These are phyloP conservation scores for Phtheirospermum japonicum DNA, from an alignment of 257 asterid genomes.

Conservation along the genomic window DNA sequence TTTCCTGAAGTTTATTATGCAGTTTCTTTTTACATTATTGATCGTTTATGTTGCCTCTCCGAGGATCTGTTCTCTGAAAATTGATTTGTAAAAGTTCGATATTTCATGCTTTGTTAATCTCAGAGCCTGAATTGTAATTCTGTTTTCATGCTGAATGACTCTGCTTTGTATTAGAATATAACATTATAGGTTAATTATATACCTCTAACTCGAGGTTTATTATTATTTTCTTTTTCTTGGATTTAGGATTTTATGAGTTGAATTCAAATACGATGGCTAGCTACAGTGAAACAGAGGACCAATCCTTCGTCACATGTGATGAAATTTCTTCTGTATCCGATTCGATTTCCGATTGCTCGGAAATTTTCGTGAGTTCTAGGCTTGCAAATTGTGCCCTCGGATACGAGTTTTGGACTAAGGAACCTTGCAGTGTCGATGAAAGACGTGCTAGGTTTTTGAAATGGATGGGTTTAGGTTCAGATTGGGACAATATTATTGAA, in stretches of 20 bases:
- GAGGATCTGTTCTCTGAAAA: conserved; percentile 3
- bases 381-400: conserved; percentile 40
- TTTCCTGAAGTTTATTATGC: not conserved
- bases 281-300: conserved; percentile 44
- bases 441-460: conserved; percentile 61
- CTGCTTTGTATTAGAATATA: not conserved
- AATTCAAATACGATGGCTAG: conserved; percentile 41
- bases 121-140: too few species aligned
- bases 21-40: not conserved
- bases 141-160: not conserved
- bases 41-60: conserved; percentile 11
- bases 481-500: conserved; percentile 23
- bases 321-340: conserved; percentile 47
- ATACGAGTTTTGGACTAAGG: conserved; percentile 68
- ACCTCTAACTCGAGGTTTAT: conserved; percentile 11
- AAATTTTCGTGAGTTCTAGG: conserved; percentile 37
- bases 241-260: conserved; percentile 37
- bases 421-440: conserved; percentile 44
- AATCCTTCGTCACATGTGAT: conserved; percentile 57
- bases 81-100: conserved; percentile 38
- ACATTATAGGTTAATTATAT: not conserved
- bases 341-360: conserved; percentile 48
- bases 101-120: too few species aligned
- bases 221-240: conserved; percentile 1
- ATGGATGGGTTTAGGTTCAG: conserved; percentile 62